These are phyloP conservation scores for Candida bentonensis DNA, from an alignment of 805 yeast species.

Conservation along the genomic window DNA sequence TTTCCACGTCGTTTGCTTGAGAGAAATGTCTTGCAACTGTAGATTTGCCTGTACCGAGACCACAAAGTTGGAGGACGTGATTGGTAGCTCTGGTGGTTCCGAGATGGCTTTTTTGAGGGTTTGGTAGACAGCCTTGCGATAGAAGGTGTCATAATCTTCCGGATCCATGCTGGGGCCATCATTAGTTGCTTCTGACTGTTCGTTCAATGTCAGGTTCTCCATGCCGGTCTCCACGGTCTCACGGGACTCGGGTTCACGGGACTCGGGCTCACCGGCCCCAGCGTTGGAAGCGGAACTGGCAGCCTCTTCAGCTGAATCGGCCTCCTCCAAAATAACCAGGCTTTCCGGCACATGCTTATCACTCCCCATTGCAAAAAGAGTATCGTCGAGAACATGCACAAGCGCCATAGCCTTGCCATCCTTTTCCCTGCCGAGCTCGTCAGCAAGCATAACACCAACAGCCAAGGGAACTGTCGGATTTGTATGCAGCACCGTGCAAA, in stretches of 20 bases:
- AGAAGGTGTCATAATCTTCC: constrained; percentile 6
- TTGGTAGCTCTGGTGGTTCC: constrained; percentile 21
- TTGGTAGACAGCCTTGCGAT: constrained; percentile 1
- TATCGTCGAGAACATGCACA: constrained; percentile 56
- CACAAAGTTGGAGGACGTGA: not conserved
- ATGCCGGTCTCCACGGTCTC: constrained; percentile 5
- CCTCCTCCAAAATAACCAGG: constrained; percentile 16
- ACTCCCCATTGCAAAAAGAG: constrained; percentile 38
- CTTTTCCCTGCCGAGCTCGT: constrained; percentile 35
- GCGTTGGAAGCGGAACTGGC: constrained; percentile 4
- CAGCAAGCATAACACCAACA: constrained; percentile 44
- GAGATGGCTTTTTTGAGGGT: constrained; percentile 4
- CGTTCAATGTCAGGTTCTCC: constrained; percentile 5
- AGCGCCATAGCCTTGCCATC: constrained; percentile 70
- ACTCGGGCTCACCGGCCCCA: not conserved
- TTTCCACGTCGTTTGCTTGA: constrained; percentile 80
- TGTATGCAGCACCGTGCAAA: constrained; percentile 18
- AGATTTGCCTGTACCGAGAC: constrained; percentile 21
- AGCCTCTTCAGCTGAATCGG: constrained; percentile 12
- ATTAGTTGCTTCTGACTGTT: too few species aligned
- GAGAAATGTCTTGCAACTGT: constrained; percentile 48
- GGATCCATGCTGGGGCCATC: constrained; percentile 8
- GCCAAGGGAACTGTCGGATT: constrained; percentile 59
- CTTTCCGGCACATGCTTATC: constrained; percentile 29
- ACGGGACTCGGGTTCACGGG: constrained; percentile 1